These are phyloP conservation scores for Ganoderma resinaceum DNA, from an alignment of 1,284 basidiomycete species.

Conservation along the genomic window DNA sequence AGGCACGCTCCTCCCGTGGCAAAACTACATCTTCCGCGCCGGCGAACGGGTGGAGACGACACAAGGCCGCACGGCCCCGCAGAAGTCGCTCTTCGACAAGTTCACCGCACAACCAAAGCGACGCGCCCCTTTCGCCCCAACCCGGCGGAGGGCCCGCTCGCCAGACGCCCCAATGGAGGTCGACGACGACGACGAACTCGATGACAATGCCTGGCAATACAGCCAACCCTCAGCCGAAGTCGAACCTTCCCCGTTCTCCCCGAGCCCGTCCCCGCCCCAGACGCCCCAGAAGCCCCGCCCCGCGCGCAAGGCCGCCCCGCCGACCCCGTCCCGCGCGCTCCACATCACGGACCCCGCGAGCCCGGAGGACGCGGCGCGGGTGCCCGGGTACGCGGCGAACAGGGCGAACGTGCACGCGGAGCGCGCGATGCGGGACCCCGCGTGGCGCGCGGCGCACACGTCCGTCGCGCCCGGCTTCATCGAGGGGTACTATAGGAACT, in stretches of 20 bases:
- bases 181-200: background rate
- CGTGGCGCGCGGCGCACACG: conserved; percentile 90
- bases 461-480: conserved; percentile 89
- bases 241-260: conserved; percentile 8
- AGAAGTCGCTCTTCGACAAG: conserved; percentile 41
- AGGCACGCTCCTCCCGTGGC: conserved; percentile 80
- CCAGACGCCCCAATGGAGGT: background rate
- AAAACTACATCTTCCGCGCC: conserved; percentile 64
- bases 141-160: background rate
- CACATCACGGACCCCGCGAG: conserved; percentile 50
- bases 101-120: conserved; percentile 31
- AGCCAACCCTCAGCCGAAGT: conserved; percentile 5
- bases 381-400: conserved; percentile 70
- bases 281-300: conserved; percentile 23
- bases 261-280: conserved; percentile 10
- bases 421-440: conserved; percentile 79
- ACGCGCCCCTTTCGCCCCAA: background rate
- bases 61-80: conserved; percentile 54
- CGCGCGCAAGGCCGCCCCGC: conserved; percentile 12
- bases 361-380: conserved; percentile 47
- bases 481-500: conserved; percentile 90
- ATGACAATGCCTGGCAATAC: background rate
- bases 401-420: conserved; percentile 75
- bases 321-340: conserved; percentile 18
- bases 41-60: conserved; percentile 53